phyloP scores from a whole-genome alignment of 768 basidiomycete genomes.

The Kwoniella dendrophila region DNA sequence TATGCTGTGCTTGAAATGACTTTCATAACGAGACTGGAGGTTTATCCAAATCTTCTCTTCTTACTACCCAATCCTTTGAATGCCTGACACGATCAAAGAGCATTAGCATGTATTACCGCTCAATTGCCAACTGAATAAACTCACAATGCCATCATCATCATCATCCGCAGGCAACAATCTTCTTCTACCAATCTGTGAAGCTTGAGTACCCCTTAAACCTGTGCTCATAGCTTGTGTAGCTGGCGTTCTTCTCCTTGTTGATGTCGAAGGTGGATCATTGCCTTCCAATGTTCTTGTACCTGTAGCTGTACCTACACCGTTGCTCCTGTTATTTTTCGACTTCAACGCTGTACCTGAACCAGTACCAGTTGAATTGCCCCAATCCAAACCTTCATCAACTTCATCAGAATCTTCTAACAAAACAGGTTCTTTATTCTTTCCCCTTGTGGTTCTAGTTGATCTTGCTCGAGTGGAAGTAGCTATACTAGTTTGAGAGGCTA shows the following conservation, averaged over 20 bases:
- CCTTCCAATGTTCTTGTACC: constrained; percentile 17
- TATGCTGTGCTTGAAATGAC: too few species aligned
- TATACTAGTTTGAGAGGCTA: constrained; percentile 6
- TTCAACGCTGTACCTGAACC: not conserved
- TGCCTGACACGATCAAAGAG: too few species aligned
- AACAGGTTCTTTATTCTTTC: constrained; percentile 17
- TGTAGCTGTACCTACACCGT: constrained; percentile 5
- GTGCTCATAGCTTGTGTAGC: not conserved
- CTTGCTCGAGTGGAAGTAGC: constrained; percentile 1
- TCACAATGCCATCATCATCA: constrained; percentile 33
- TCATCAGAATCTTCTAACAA: constrained; percentile 31
- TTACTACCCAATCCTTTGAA: too few species aligned
- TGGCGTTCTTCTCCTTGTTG: not conserved
- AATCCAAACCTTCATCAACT: constrained; percentile 19
- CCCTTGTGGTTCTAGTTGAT: constrained; percentile 1
- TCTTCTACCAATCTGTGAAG: constrained; percentile 23
- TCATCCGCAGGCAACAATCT: constrained; percentile 35
- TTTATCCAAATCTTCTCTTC: too few species aligned
- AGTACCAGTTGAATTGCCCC: constrained; percentile 14
- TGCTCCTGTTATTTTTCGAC: not conserved
- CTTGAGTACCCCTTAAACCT: constrained; percentile 4
- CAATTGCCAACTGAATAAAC: too few species aligned
- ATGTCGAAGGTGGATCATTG: constrained; percentile 7
- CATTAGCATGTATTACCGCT: too few species aligned
- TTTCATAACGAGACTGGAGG: too few species aligned